phyloP scores from a whole-genome alignment of 2,329 filamentous ascomycete genomes.

The Aspergillus sp. region DNA sequence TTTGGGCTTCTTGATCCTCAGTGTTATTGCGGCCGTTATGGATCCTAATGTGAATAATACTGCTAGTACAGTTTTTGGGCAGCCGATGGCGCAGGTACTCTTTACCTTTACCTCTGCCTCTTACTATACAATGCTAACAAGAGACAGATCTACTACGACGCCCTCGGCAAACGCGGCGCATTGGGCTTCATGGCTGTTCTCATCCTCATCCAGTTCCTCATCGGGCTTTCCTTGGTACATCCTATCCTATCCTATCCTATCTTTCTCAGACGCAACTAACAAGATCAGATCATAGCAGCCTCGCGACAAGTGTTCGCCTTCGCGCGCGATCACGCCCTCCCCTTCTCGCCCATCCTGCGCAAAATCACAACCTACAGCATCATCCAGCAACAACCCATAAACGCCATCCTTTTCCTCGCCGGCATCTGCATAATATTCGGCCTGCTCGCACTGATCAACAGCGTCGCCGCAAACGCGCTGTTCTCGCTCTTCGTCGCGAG shows the following conservation, averaged over 20 bases:
- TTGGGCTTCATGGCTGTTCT: slow-evolving; percentile 60
- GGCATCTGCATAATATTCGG: slow-evolving; percentile 54
- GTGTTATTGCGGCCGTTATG: slow-evolving; percentile 60
- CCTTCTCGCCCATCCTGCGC: slow-evolving; percentile 59
- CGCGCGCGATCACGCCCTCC: slow-evolving; percentile 61
- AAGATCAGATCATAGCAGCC: slow-evolving; percentile 52
- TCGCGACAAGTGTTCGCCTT: slow-evolving; percentile 65
- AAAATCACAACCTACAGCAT: slow-evolving; percentile 53
- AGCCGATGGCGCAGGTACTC: slow-evolving; percentile 55
- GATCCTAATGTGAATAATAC: slow-evolving; percentile 52
- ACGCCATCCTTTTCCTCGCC: slow-evolving; percentile 57
- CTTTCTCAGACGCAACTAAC: too few species aligned
- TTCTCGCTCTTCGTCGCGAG: slow-evolving; percentile 58
- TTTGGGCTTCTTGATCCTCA: slow-evolving; percentile 58
- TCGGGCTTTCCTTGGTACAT: slow-evolving; percentile 55
- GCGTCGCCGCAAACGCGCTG: slow-evolving; percentile 58
- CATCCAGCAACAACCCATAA: slow-evolving; percentile 56
- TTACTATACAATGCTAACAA: background rate
- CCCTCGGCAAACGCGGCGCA: slow-evolving; percentile 59
- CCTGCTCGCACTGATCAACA: slow-evolving; percentile 58
- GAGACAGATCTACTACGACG: slow-evolving; percentile 54
- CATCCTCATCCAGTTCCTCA: slow-evolving; percentile 63
- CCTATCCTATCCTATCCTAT: too few species aligned
- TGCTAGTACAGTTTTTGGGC: slow-evolving; percentile 53
- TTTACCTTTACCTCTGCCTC: background rate